Evolutionary conservation across 1,139 yeast species (phyloP), one percentile per base, ranked within the genome.

Genomic region (Suhomyces atakaporum): DNA sequence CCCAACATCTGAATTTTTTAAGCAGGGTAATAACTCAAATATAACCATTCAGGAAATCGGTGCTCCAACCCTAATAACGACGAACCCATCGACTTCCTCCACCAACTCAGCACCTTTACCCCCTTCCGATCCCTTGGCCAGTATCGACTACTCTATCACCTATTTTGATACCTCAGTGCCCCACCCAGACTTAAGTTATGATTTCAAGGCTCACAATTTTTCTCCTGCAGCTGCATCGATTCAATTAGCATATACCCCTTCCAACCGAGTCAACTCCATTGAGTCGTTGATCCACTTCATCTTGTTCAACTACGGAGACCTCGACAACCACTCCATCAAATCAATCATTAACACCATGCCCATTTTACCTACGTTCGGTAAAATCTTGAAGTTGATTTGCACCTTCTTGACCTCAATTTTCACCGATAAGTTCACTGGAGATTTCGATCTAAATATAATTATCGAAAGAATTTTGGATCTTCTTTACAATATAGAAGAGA

Each of bases 251-350:
- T 40, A 29, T 25, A 31, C 34, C 7, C 29, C 44, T n/a, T 22
- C 42, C 4, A 25, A 31, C 7, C 22, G 27, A 16, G 26, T 36
- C 9, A 47, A 46, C 14, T 56, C 87, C 1, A 56, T 79, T 12
- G 96, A 87, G 54, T 75, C 89, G 27, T 68, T 88, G 27, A 75
- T 89, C 42, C 96, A 88, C 57, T 77, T 85, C 8, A 66, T 85
- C 22, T 58, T 87, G 6, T 86, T 86, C 59, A 50, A 44, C 21
- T 51, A 54, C 24, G 42, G 50, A 20, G 56, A 58, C 66, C 45
- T 63, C 66, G 24, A 49, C 26, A 20, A 41, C 4, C 38, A 38
- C 4, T 56, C 69, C 25, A 66, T 75, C 4, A 54, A 55, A 16
- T 76, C 78, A 36, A 61, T 84, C 5, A 62, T 84, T 16, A 58